Percentiles rank a stretch among this genome's conserved stretches.
These are phyloP conservation scores for Wallacemonas sp. DNA, from an alignment of 208 protist species.

Conservation along the genomic window DNA sequence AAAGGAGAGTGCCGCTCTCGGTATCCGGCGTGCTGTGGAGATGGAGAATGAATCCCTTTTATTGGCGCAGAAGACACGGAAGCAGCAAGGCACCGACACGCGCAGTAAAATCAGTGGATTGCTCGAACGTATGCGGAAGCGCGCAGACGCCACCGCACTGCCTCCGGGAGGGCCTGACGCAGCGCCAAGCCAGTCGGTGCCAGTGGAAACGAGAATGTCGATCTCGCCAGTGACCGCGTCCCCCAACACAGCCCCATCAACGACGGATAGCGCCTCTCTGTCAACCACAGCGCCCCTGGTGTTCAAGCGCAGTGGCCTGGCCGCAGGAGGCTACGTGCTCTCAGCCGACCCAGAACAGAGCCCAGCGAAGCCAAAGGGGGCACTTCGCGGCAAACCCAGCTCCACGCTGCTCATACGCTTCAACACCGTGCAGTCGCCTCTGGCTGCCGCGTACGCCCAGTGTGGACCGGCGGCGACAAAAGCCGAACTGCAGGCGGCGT, in stretches of 20 bases:
- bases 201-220: too few species aligned
- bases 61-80: constrained; percentile 52
- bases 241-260: not conserved
- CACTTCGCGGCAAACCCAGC: constrained; percentile 64
- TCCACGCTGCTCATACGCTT: constrained; percentile 76
- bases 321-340: constrained; percentile 75
- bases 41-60: constrained; percentile 67
- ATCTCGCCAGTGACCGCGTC: too few species aligned
- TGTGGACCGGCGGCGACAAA: not conserved
- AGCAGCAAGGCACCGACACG: constrained; percentile 59
- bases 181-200: too few species aligned
- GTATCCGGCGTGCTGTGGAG: constrained; percentile 64
- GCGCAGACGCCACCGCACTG: not conserved
- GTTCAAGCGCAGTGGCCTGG: constrained; percentile 60
- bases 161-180: too few species aligned
- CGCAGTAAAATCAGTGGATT: constrained; percentile 54
- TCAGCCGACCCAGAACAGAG: not conserved
- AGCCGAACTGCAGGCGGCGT: constrained; percentile 9
- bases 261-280: not conserved
- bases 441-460: constrained; percentile 11
- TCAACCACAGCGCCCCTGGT: constrained; percentile 39
- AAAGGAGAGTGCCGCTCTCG: constrained; percentile 64
- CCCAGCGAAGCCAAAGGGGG: constrained; percentile 5
- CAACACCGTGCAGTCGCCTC: constrained; percentile 22
- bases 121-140: constrained; percentile 56